Evolutionary conservation across 495 filamentous ascomycete species (phyloP), one percentile per base, ranked within the genome.

Genomic region (Poronia punctata): DNA sequence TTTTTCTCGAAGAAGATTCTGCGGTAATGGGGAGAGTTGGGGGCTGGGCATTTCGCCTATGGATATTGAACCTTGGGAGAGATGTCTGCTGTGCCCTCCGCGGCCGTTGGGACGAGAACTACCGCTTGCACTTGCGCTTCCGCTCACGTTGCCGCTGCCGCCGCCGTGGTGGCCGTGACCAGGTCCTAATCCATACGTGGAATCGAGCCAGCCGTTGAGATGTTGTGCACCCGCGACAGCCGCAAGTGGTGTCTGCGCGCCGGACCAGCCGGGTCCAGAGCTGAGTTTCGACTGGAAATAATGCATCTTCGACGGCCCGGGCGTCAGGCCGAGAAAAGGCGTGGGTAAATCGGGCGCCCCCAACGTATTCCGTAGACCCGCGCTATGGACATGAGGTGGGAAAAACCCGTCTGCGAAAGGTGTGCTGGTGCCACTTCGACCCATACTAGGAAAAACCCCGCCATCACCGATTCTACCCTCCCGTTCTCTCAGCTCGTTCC

Each of bases 221-320:
- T 67, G 66, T 3, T 70, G 67, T 3, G 53, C 80, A 8, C 86
- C 83, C n/a, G 86, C 85, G 5, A 90, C 85, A 5, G 86, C 87
- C 1, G 86, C 84, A 0, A 95, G 74, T 3, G 90, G 92, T 2
- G 89, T 96, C 33, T 87, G 81, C 3, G 83, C 79, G 1, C 92
- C 90, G 2, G 88, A 86, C 24, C 94, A 70, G 0, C 83, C 85
- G 5, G 80, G 68, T n/a, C n/a, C n/a, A n/a, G n/a, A n/a, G 0
- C 81, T 79, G 18, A 95, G 77, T 17, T 86, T 84, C 2, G 88
- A 79, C 60, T 95, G 89, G 52, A 89, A 89, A 58, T 96, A 97
- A 48, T 84, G 82, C 17, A 96, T 71, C 51, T 89, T 94, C 3
- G 88, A 89, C 4, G 84, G 87, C 31, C 87, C 87, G 1, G 85